Evolutionary conservation across 2,329 filamentous ascomycete genomes (phyloP), one percentile per base, ranked within the genome.

Genomic region (Aspergillus alliaceus): DNA sequence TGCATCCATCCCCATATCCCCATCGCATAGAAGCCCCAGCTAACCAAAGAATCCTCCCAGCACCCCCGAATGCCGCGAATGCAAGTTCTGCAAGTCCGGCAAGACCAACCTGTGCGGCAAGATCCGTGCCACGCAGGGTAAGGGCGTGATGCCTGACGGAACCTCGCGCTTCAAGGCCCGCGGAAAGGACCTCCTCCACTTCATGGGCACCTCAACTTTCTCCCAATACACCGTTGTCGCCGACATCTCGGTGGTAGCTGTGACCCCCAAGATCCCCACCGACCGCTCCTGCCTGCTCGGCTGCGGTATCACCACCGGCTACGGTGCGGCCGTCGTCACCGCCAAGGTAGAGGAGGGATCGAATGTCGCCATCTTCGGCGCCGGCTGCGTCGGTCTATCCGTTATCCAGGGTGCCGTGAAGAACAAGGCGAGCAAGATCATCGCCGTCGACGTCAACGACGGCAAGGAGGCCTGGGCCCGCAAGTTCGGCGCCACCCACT

Each of bases 31-130:
- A n/a, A n/a, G n/a, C n/a, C n/a, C n/a, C n/a, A n/a, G n/a, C n/a
- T n/a, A n/a, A n/a, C n/a, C n/a, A n/a, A n/a, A n/a, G n/a, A n/a
- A n/a, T n/a, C n/a, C n/a, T n/a, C n/a, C n/a, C n/a, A n/a, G 92
- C 83, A 98, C 93, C 47, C 95, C 95, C 64, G 93, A 98, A 82
- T 98, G 95, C 82, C 84, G 86, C 67, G 93, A 98, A 78, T 99
- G 95, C 87, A 98, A 98, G 83, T 98, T 98, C 85, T 99, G 95
- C 89, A 95, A 91, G 79, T 98, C 93, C 40, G 95, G 93, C 80
- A 99, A 99, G 88, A 98, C 93, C 71, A 96, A 98, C 80, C 89
- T 98, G 58, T 98, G 93, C 81, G 95, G 95, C 77, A 98, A 98
- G 86, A 99, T 99, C 78, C 89, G 95, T 70, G 91, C 91, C 46